A percentile compares a stretch with the other conserved stretches of the same genome.
These are phyloP conservation scores for Mrakia gelida DNA, from an alignment of 768 basidiomycete species.

Conservation along the genomic window DNA sequence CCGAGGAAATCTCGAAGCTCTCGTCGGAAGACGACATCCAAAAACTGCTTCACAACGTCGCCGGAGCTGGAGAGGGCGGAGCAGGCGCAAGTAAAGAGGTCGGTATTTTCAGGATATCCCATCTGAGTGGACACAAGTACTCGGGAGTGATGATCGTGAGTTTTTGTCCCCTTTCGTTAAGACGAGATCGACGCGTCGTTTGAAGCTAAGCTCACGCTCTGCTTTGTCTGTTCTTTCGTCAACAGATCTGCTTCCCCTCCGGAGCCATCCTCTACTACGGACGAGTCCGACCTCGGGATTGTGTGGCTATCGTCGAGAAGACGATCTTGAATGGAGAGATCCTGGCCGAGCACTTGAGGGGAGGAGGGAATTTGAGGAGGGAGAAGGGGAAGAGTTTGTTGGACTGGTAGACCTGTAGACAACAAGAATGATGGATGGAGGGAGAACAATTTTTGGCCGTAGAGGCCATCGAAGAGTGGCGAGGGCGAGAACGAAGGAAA, in stretches of 20 bases:
- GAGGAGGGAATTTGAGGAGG: conserved; percentile 66
- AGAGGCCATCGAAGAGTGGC: too few species aligned
- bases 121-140: conserved; percentile 80
- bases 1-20: neutral
- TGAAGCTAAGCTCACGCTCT: neutral
- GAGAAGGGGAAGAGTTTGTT: conserved; percentile 36
- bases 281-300: conserved; percentile 82
- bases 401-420: conserved; percentile 37
- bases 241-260: conserved; percentile 75
- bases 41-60: neutral
- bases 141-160: conserved; percentile 12
- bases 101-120: conserved; percentile 79
- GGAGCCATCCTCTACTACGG: conserved; percentile 91
- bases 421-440: too few species aligned
- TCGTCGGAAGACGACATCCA: neutral
- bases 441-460: too few species aligned
- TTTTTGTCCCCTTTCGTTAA: neutral
- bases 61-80: conserved; percentile 12
- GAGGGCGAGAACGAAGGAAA: too few species aligned
- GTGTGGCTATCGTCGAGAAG: conserved; percentile 55
- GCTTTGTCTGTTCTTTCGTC: neutral
- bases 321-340: conserved; percentile 87
- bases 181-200: neutral
- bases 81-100: conserved; percentile 56
- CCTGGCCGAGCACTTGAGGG: conserved; percentile 76